Conservation (phyloP, 306 rosid species). For the Acacia confusa region DNA sequence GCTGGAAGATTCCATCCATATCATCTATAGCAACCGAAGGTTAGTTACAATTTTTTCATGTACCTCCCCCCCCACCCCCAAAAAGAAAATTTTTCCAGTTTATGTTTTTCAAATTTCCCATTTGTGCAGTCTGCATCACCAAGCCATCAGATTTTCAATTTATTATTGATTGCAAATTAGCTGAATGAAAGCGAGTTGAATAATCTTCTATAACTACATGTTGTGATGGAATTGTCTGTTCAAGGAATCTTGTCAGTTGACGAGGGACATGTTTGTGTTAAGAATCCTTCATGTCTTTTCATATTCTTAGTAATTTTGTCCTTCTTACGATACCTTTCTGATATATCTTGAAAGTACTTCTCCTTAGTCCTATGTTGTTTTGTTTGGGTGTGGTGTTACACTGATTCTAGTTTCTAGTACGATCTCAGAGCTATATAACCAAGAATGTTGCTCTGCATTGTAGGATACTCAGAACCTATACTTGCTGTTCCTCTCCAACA, state of each 20-base stretch:
- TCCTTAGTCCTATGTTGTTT: background rate
- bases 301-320: background rate
- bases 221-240: background rate
- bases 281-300: background rate
- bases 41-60: background rate
- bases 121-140: background rate
- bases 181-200: background rate
- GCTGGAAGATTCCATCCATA: slow-evolving; percentile 75
- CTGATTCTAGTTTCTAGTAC: background rate
- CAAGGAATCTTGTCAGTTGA: background rate
- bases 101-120: background rate
- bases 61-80: background rate
- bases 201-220: background rate
- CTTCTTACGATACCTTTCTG: background rate
- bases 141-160: background rate
- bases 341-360: background rate
- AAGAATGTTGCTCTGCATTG: slow-evolving; percentile 1
- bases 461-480: slow-evolving; percentile 38
- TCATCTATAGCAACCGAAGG: slow-evolving; percentile 18
- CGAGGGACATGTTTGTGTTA: background rate
- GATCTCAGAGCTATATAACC: slow-evolving; percentile 6
- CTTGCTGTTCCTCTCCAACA: slow-evolving; percentile 51
- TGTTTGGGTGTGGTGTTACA: background rate
- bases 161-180: background rate
- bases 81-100: background rate